Percentiles rank a stretch among this genome's conserved stretches.
Evolutionary conservation across 495 filamentous ascomycete species (phyloP).

Genomic region (Xylona heveae): DNA sequence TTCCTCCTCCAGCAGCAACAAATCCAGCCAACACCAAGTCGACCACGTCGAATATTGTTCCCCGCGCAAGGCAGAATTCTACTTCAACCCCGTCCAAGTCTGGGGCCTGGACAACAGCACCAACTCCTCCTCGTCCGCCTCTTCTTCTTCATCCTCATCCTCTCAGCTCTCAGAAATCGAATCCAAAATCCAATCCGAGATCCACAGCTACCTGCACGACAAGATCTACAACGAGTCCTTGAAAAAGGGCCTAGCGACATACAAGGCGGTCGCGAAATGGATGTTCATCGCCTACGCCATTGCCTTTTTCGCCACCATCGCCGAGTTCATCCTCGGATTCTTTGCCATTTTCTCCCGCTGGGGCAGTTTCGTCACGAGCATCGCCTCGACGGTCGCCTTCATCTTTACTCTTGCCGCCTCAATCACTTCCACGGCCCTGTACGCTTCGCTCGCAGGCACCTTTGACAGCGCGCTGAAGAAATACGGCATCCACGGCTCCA

Average conservation of each 20-base stretch:
- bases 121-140: slow-evolving; percentile 12
- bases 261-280: slow-evolving; percentile 55
- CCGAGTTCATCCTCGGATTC: slow-evolving; percentile 47
- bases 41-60: slow-evolving; percentile 24
- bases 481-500: slow-evolving; percentile 1
- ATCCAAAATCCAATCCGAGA: too few species aligned
- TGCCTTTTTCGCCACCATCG: slow-evolving; percentile 46
- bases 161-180: too few species aligned
- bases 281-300: slow-evolving; percentile 52
- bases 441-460: slow-evolving; percentile 1
- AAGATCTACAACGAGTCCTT: slow-evolving; percentile 37
- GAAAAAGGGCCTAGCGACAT: slow-evolving; percentile 41
- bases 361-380: slow-evolving; percentile 56
- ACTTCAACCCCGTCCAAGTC: slow-evolving; percentile 48
- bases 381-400: slow-evolving; percentile 30
- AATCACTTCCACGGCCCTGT: slow-evolving; percentile 10
- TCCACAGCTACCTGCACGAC: slow-evolving; percentile 2
- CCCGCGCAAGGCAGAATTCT: slow-evolving; percentile 38
- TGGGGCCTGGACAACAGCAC: slow-evolving; percentile 39
- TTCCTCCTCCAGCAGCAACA: too few species aligned
- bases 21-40: slow-evolving; percentile 15
- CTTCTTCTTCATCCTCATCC: too few species aligned
- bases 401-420: slow-evolving; percentile 13
- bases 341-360: slow-evolving; percentile 45
- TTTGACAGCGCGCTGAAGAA: slow-evolving; percentile 1